Base-by-base conservation (phyloP, 768 basidiomycete genomes). In the Tubosaeta sp. region DNA sequence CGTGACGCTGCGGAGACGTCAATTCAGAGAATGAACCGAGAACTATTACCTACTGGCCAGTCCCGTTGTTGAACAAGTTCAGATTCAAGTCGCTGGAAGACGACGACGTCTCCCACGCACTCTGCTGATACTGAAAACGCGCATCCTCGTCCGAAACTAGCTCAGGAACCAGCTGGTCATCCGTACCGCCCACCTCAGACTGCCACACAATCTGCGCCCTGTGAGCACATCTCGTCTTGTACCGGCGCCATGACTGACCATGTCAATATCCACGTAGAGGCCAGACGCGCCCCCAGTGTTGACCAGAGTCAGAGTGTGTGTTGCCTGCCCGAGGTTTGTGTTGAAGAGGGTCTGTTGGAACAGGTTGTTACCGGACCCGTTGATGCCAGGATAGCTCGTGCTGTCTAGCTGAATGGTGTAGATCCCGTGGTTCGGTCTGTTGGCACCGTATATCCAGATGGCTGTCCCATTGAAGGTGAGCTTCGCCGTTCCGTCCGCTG, bases 381-480 rank as follows among this genome's bases (percentile, higher is more conserved):
- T 69, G 35, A 53, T 40, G 14, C 59, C 50, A 12, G 66, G 49
- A 48, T 62, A 71, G 32, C 43, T 49, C 7, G 36, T 56, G 25
- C 61, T 55, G 61, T 81, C 78, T 3, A 81, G 55, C 32, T 63
- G 64, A 32, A 81, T 68, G 34, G 73, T 67, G 54, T 73, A 82
- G 2, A 46, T 51, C 0, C 80, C 77, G 56, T 80, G 77, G 51
- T 76, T 78, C 3, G 52, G 51, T 41, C 78, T 69, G 56, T 77
- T 76, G 14, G 78, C 71, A 21, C 80, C 79, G 54, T 71, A 81
- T 24, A 81, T 64, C 62, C 72, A 69, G 16, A 81, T 64, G 4
- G 71, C 71, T 9, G 73, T 76, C 18, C 77, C 80, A 38, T 75
- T 74, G 66, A 80, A 80, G n/a, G 59, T 55, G 57, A 80, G 75